Base-by-base conservation (phyloP, 106 monocot genomes). In the Amphibolis antarctica region DNA sequence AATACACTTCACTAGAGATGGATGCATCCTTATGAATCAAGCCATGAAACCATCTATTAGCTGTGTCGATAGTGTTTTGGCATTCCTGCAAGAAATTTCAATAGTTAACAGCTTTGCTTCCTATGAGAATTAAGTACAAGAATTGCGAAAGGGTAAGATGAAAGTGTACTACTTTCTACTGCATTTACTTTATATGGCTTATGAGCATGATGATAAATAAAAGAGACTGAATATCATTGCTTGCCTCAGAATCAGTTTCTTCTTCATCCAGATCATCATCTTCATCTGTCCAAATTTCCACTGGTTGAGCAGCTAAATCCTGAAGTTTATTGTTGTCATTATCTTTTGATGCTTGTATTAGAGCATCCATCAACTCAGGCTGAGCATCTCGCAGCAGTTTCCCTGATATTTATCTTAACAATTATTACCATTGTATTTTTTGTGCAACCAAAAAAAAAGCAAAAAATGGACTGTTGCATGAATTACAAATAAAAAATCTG, bases 261-360 rank as follows among this genome's bases (percentile, higher is more conserved):
- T 82, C 71, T 66, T 78, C 78, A 15, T 64, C 75, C 24, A 72
- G 74, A 0, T 72, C 84, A 46, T 64, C 77, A 63, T 73, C 79
- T 57, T 86, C 73, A 49, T 29, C 53, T 46, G 75, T 52, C 63
- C 21, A 64, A 23, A 73, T 64, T 67, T 67, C 54, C 50, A 36
- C 67, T 48, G 78, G 52, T n/a, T 36, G 36, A 4, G 36, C 7
- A 55, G 59, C 56, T 46, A 88, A 72, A 69, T 71, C 65, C 47
- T 65, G 68, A 55, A 99, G 20, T 56, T 55, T 85, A 59, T 47
- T 70, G 44, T 52, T 70, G 57, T 99, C 88, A 47, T 85, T 79
- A 53, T 87, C 91, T 77, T 83, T 99, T n/a, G 80, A 88, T 65
- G 91, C 85, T 63, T 80, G 77, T 69, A 99, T 83, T 66, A 99